Percentiles rank a stretch among this genome's conserved stretches.
These are phyloP conservation scores for Saussurea involucrata DNA, from an alignment of 129 eudicot species.

Conservation along the genomic window DNA sequence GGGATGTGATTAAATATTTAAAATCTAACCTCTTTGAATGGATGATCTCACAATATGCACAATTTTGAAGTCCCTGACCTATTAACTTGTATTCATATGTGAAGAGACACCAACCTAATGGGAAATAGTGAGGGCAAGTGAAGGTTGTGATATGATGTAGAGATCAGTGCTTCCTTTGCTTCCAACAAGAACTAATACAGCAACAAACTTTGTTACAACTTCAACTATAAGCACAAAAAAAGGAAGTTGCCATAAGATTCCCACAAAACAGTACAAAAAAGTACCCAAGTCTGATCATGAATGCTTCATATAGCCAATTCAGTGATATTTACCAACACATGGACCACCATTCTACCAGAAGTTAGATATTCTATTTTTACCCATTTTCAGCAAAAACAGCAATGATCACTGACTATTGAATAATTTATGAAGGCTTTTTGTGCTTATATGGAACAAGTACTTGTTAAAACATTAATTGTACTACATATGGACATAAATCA, in stretches of 20 bases:
- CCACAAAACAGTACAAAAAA: constrained; percentile 20
- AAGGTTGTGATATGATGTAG: constrained; percentile 6
- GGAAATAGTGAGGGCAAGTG: neutral
- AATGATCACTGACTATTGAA: neutral
- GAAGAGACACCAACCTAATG: neutral
- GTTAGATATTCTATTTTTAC: constrained; percentile 7
- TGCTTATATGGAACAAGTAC: neutral
- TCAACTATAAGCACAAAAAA: constrained; percentile 6
- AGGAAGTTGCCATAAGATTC: constrained; percentile 7
- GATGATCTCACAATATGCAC: constrained; percentile 1
- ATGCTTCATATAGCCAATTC: neutral
- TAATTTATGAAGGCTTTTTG: constrained; percentile 2
- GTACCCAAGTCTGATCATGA: constrained; percentile 8
- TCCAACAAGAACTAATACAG: constrained; percentile 5
- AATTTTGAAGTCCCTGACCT: neutral
- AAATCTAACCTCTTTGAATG: neutral
- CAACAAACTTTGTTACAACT: constrained; percentile 4
- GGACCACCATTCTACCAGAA: constrained; percentile 25
- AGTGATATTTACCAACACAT: neutral
- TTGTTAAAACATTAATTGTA: constrained; percentile 1
- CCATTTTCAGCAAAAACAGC: constrained; percentile 20
- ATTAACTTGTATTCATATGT: neutral
- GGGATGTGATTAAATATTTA: neutral
- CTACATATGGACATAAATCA: constrained; percentile 17
- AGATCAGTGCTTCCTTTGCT: constrained; percentile 3